These are phyloP conservation scores for Cladosporium velox DNA, from an alignment of 2,329 filamentous ascomycete species.

Conservation along the genomic window DNA sequence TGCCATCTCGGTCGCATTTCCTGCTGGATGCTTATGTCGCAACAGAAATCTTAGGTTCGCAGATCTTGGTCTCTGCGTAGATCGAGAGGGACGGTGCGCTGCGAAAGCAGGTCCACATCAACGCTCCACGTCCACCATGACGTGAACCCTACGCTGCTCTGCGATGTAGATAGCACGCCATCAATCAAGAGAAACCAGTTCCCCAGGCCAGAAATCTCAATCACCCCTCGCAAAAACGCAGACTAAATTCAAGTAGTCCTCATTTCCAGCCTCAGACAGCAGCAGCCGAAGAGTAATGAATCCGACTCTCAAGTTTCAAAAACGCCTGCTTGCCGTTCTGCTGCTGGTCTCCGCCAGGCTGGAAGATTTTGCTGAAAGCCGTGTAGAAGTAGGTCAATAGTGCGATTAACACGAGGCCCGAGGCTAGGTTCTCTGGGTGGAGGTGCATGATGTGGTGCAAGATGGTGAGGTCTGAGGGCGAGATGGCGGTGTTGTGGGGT, in stretches of 20 bases:
- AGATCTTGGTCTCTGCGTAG: not conserved
- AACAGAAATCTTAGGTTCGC: no score
- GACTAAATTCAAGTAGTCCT: not conserved
- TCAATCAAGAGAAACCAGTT: not conserved
- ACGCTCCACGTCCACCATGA: not conserved
- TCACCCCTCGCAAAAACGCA: not conserved
- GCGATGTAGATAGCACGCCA: not conserved
- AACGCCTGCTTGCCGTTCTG: not conserved
- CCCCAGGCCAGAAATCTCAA: not conserved
- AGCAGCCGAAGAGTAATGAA: slow-evolving; percentile 16
- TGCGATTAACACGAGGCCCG: slow-evolving; percentile 22
- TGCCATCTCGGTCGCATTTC: not conserved
- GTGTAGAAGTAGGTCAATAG: slow-evolving; percentile 28
- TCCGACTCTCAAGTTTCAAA: slow-evolving; percentile 7
- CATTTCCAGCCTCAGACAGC: slow-evolving; percentile 5
- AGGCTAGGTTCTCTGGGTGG: slow-evolving; percentile 23
- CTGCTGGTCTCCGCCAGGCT: slow-evolving; percentile 18
- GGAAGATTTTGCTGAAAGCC: slow-evolving; percentile 22
- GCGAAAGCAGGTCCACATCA: not conserved
- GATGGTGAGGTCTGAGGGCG: not conserved
- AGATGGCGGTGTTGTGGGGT: not conserved
- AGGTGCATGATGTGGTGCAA: not conserved
- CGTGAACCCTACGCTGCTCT: not conserved
- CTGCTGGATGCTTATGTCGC: not conserved
- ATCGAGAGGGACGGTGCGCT: not conserved